These are phyloP conservation scores for Glycine soja DNA, from an alignment of 306 rosid species.

Conservation along the genomic window DNA sequence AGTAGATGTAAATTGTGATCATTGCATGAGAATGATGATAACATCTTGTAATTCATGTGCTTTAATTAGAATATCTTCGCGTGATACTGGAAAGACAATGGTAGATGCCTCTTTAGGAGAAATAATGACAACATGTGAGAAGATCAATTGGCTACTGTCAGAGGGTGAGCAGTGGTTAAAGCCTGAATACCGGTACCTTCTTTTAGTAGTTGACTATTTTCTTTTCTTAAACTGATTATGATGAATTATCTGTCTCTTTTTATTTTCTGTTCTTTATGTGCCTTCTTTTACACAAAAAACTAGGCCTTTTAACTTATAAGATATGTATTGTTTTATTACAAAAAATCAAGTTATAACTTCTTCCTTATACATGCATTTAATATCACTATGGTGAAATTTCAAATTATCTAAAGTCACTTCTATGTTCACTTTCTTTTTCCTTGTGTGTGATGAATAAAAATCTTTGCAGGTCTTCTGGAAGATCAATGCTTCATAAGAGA, in stretches of 20 bases:
- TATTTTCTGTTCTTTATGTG: conserved; percentile 16
- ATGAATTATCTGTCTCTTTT: conserved; percentile 12
- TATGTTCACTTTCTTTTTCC: not conserved
- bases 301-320: not conserved
- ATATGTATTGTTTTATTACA: not conserved
- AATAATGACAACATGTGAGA: conserved; percentile 94
- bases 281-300: not conserved
- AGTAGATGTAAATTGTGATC: conserved; percentile 2
- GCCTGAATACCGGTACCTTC: conserved; percentile 83
- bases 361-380: conserved; percentile 1
- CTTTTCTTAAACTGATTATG: conserved; percentile 14
- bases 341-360: not conserved
- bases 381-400: not conserved
- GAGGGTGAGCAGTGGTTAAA: conserved; percentile 92
- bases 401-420: conserved; percentile 34
- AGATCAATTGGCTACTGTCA: conserved; percentile 93
- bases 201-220: conserved; percentile 22
- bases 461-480: conserved; percentile 73
- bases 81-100: conserved; percentile 95
- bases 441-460: conserved; percentile 6
- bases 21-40: conserved; percentile 28
- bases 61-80: conserved; percentile 77
- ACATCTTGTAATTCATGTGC: conserved; percentile 43
- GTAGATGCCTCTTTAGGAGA: conserved; percentile 95
- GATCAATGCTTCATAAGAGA: conserved; percentile 86